A percentile compares a stretch with the other conserved stretches of the same genome.
Conservation (phyloP, 2,329 filamentous ascomycete species). For the Pseudonectria foliicola region DNA sequence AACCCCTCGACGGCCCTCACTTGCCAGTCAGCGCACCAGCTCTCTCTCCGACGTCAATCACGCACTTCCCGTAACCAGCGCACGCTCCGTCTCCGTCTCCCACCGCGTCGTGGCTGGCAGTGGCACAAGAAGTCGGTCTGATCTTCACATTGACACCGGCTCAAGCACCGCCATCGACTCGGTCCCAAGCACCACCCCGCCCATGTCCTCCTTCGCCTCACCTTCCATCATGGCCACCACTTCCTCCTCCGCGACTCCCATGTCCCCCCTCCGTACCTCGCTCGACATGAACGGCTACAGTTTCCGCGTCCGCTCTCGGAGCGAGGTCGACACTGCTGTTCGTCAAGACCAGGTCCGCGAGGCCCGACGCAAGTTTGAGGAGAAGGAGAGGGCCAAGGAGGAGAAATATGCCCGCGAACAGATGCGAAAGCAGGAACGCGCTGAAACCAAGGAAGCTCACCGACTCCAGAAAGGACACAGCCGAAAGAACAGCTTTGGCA, state of each 20-base stretch:
- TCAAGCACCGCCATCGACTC: constrained; percentile 21
- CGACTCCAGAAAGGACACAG: constrained; percentile 41
- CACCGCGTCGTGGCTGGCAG: constrained; percentile 30
- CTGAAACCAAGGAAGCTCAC: constrained; percentile 49
- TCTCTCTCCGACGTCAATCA: constrained; percentile 28
- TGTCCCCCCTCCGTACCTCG: constrained; percentile 50
- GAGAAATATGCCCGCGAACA: constrained; percentile 56
- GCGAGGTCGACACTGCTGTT: constrained; percentile 48
- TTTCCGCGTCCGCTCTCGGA: constrained; percentile 54
- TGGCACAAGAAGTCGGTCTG: constrained; percentile 36
- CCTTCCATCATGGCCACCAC: constrained; percentile 18
- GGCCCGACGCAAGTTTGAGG: constrained; percentile 56
- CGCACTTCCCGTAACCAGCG: constrained; percentile 17
- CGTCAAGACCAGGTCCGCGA: constrained; percentile 52
- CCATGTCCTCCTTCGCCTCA: constrained; percentile 19
- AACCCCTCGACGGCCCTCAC: constrained; percentile 23
- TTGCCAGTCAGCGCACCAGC: constrained; percentile 28
- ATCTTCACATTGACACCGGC: constrained; percentile 34
- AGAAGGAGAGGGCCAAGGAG: constrained; percentile 54
- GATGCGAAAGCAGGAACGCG: constrained; percentile 50
- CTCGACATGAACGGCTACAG: constrained; percentile 41
- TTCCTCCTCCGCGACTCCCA: constrained; percentile 28
- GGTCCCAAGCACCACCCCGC: constrained; percentile 21
- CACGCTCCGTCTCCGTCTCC: constrained; percentile 21
- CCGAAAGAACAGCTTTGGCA: constrained; percentile 32